A percentile compares a stretch with the other conserved stretches of the same genome.
These are phyloP conservation scores for Funneliformis caledonium DNA, from an alignment of 371 early-diverging fungal species.

Conservation along the genomic window DNA sequence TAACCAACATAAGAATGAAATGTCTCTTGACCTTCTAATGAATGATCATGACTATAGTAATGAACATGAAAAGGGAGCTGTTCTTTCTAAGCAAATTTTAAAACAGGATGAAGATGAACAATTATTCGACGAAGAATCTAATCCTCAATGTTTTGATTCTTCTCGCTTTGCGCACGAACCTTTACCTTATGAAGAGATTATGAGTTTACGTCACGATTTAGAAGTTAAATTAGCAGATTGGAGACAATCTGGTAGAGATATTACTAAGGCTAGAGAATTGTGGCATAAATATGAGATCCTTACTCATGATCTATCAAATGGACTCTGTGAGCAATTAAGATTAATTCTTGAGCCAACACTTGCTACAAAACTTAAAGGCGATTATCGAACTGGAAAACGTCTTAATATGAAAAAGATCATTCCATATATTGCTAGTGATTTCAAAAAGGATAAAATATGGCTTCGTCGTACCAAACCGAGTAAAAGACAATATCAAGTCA, in stretches of 20 bases:
- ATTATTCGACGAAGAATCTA: conserved; percentile 49
- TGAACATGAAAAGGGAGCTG: conserved; percentile 29
- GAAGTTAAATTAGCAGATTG: conserved; percentile 60
- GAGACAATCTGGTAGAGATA: conserved; percentile 65
- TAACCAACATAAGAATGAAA: conserved; percentile 52
- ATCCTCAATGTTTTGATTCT: conserved; percentile 52
- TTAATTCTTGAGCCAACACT: conserved; percentile 97
- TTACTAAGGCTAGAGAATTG: conserved; percentile 71
- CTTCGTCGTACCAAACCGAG: conserved; percentile 97
- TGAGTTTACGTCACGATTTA: conserved; percentile 64
- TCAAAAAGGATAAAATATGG: conserved; percentile 99
- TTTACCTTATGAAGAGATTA: conserved; percentile 63
- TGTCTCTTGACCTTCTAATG: conserved; percentile 46
- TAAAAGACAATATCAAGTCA: conserved; percentile 97
- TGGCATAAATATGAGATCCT: conserved; percentile 91
- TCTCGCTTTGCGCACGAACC: conserved; percentile 61
- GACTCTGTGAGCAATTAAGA: conserved; percentile 94
- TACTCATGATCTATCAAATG: conserved; percentile 87
- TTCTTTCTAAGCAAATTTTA: conserved; percentile 4
- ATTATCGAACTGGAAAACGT: conserved; percentile 99
- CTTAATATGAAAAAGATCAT: conserved; percentile 99
- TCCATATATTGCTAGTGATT: conserved; percentile 98
- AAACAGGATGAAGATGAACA: conserved; percentile 48
- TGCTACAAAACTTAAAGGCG: conserved; percentile 96
- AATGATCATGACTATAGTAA: conserved; percentile 43